Evolutionary conservation across 2,329 filamentous ascomycete species (phyloP), one percentile per base, ranked within the genome.

Genomic region (Fusarium mangiferae): DNA sequence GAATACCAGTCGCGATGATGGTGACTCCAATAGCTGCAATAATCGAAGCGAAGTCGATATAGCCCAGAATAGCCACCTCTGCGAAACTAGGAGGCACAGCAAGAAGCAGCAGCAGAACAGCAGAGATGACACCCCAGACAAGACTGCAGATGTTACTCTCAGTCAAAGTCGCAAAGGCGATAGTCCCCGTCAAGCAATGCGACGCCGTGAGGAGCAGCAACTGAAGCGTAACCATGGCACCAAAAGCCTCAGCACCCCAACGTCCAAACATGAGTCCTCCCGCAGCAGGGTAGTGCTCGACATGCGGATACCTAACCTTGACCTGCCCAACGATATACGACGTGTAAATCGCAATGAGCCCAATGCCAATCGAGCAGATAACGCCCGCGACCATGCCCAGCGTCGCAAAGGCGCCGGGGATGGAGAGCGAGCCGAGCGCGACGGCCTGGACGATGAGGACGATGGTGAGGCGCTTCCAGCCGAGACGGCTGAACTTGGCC

Each of bases 131-230:
- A 13, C 80, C 80, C 67, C 83, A 84, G 54, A 81, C 79, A 56
- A 85, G 77, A 52, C 80, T 80, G 78, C 83, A 85, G 11, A 80
- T 64, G 35, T 75, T 86, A 73, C 90, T 86, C 6, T 87, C 81
- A 2, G 90, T 91, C 48, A 93, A 82, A 30, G 85, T 88, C 71
- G 90, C 90, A 80, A 92, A 87, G 70, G 90, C 90, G 69, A 92
- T 90, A 18, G 86, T 86, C 74, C 92, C 92, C 1, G 90, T 91
- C 59, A 93, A 82, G 48, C 92, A 84, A 80, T 93, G 92, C n/a
- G 90, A 91, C 22, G 87, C 89, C 81, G 91, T 90, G 76, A 91
- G 87, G 80, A 93, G 92, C 41, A 91, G 79, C 12, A 93, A 83
- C 79, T 92, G 89, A 14, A 92, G 78, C 8, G 87, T 82, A 70